Conservation (phyloP, 352 stramenopile genomes). For the Phytopythium chamaehyphon region DNA sequence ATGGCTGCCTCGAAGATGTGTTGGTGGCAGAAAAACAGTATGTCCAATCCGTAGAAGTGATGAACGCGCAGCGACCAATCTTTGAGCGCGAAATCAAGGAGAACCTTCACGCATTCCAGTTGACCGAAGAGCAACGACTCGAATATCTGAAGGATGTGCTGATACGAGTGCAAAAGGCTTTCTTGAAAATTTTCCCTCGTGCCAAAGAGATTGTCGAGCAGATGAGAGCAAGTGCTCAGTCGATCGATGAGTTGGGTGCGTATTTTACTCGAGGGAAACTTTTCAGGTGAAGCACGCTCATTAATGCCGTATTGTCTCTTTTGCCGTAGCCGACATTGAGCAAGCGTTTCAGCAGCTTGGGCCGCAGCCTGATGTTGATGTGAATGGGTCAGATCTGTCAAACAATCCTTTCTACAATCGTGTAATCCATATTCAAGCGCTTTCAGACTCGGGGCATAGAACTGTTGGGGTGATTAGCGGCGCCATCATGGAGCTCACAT, state of each 20-base stretch:
- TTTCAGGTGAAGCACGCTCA: neutral
- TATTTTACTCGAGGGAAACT: conserved; percentile 2
- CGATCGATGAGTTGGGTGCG: conserved; percentile 71
- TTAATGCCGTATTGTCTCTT: neutral
- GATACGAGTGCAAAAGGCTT: conserved; percentile 56
- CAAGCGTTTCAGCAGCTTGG: conserved; percentile 62
- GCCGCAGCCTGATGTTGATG: conserved; percentile 34
- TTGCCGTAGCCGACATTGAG: conserved; percentile 58
- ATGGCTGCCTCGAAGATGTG: conserved; percentile 59
- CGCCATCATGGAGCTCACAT: conserved; percentile 54
- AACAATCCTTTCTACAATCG: conserved; percentile 64
- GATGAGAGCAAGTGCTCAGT: conserved; percentile 42
- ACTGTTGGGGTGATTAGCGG: conserved; percentile 50
- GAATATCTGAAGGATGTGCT: conserved; percentile 79
- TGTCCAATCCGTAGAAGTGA: conserved; percentile 55
- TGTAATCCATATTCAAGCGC: conserved; percentile 60
- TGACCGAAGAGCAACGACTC: conserved; percentile 80
- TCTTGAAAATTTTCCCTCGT: conserved; percentile 40
- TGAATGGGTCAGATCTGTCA: conserved; percentile 37
- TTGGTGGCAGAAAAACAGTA: conserved; percentile 69
- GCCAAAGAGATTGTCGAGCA: conserved; percentile 39
- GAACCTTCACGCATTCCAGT: conserved; percentile 74
- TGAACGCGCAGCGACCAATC: conserved; percentile 59
- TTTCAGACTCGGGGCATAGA: conserved; percentile 63
- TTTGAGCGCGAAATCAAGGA: conserved; percentile 72